Conservation (phyloP, 768 basidiomycete genomes). For the Aureoboletus auriporus region DNA sequence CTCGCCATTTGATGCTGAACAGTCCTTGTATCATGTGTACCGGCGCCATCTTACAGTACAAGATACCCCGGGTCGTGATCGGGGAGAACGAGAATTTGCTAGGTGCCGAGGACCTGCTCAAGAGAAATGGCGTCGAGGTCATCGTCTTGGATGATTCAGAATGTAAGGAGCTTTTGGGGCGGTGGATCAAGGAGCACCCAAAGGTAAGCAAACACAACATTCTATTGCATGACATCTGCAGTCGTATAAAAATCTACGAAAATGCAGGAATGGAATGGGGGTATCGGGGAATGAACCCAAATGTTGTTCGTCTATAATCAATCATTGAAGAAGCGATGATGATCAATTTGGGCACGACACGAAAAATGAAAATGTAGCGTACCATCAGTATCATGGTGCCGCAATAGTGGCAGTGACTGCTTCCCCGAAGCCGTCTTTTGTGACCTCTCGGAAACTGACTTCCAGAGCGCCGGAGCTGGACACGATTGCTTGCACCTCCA, state of each 20-base stretch:
- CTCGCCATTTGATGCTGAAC: neutral
- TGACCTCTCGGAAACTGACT: conserved; percentile 37
- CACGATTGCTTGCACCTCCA: conserved; percentile 44
- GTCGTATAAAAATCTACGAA: conserved; percentile 9
- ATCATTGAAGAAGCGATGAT: neutral
- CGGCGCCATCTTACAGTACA: conserved; percentile 59
- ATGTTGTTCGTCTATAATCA: conserved; percentile 6
- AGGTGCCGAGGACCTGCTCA: conserved; percentile 53
- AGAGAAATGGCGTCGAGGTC: conserved; percentile 50
- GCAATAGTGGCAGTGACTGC: conserved; percentile 27
- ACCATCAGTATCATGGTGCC: conserved; percentile 21
- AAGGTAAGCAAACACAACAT: conserved; percentile 34
- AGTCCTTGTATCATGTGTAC: conserved; percentile 68
- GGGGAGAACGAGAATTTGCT: conserved; percentile 56
- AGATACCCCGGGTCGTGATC: conserved; percentile 62
- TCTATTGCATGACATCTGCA: conserved; percentile 7
- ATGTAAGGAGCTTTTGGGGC: conserved; percentile 52
- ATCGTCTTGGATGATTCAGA: conserved; percentile 43
- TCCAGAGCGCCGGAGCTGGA: conserved; percentile 32
- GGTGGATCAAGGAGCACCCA: conserved; percentile 54
- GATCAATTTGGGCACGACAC: neutral
- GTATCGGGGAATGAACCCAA: conserved; percentile 45
- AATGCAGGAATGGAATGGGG: conserved; percentile 54
- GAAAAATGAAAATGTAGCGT: neutral
- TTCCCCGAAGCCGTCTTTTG: conserved; percentile 31